phyloP scores from a whole-genome alignment of 225 moss, liverwort and hornwort species.

The Climacium dendroides region DNA sequence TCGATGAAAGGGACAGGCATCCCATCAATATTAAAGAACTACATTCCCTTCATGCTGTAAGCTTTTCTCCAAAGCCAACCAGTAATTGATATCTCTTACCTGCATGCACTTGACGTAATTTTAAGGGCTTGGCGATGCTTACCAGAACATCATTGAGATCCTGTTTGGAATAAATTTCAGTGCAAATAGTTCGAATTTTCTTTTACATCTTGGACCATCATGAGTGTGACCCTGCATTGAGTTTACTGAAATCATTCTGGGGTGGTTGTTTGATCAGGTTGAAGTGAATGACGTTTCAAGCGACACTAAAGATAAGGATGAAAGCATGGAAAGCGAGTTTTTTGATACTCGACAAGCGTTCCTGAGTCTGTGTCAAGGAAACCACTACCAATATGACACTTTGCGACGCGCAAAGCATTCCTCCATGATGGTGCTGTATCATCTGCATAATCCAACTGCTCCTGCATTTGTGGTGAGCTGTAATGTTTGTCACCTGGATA shows the following conservation, averaged over 20 bases:
- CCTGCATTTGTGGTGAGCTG: constrained; percentile 97
- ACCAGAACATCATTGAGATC: neutral
- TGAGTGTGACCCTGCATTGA: neutral
- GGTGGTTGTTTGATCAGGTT: constrained; percentile 33
- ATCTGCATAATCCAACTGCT: constrained; percentile 94
- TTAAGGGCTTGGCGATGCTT: neutral
- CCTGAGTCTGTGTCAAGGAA: constrained; percentile 92
- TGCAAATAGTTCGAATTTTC: neutral
- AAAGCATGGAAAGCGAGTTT: constrained; percentile 98
- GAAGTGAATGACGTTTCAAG: constrained; percentile 59
- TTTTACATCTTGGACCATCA: neutral
- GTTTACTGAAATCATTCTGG: neutral
- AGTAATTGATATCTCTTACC: neutral
- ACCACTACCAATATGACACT: constrained; percentile 98
- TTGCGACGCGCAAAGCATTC: constrained; percentile 94
- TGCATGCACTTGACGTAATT: neutral
- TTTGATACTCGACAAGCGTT: constrained; percentile 99
- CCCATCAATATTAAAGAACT: constrained; percentile 49
- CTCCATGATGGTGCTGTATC: constrained; percentile 99
- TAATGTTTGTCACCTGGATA: constrained; percentile 81
- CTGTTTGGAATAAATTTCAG: neutral
- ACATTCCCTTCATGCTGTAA: constrained; percentile 45
- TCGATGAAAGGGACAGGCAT: constrained; percentile 83
- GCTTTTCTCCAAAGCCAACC: neutral
- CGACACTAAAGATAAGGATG: constrained; percentile 93